phyloP scores from a whole-genome alignment of 768 basidiomycete genomes.

The Trichaptum fuscoviolaceum region DNA sequence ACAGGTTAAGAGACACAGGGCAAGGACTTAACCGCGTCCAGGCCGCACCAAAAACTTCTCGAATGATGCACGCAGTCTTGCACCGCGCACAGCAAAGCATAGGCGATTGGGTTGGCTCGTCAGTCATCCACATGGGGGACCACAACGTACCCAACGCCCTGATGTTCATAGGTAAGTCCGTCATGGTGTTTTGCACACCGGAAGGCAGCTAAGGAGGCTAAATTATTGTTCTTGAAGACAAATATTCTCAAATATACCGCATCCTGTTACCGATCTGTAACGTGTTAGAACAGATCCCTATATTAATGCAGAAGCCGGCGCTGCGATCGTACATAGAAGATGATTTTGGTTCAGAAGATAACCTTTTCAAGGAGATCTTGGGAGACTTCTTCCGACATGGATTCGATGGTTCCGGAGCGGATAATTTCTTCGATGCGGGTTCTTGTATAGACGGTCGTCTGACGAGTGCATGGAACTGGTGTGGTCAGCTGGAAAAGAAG shows the following conservation, averaged over 20 bases:
- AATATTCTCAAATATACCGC: constrained; percentile 89
- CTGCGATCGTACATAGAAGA: constrained; percentile 71
- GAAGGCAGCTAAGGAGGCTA: not conserved
- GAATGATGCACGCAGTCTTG: constrained; percentile 84
- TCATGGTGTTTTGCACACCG: not conserved
- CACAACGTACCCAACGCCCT: constrained; percentile 81
- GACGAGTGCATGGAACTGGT: constrained; percentile 94
- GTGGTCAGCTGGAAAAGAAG: constrained; percentile 80
- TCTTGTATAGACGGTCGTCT: constrained; percentile 79
- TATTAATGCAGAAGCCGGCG: constrained; percentile 62
- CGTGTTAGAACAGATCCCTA: constrained; percentile 66
- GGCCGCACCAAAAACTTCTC: constrained; percentile 80
- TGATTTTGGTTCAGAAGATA: constrained; percentile 76
- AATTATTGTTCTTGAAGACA: constrained; percentile 38
- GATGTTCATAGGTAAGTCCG: constrained; percentile 64
- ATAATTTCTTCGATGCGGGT: constrained; percentile 86
- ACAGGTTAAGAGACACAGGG: constrained; percentile 83
- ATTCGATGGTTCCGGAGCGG: constrained; percentile 88
- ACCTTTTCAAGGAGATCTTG: constrained; percentile 63
- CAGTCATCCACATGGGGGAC: constrained; percentile 88
- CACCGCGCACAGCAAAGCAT: constrained; percentile 78
- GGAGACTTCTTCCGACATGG: constrained; percentile 84
- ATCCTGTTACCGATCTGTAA: constrained; percentile 86
- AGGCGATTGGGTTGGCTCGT: constrained; percentile 80
- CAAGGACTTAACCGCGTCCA: constrained; percentile 91